Evolutionary conservation across 768 basidiomycete species (phyloP).

Genomic region (Suillus weaverae): DNA sequence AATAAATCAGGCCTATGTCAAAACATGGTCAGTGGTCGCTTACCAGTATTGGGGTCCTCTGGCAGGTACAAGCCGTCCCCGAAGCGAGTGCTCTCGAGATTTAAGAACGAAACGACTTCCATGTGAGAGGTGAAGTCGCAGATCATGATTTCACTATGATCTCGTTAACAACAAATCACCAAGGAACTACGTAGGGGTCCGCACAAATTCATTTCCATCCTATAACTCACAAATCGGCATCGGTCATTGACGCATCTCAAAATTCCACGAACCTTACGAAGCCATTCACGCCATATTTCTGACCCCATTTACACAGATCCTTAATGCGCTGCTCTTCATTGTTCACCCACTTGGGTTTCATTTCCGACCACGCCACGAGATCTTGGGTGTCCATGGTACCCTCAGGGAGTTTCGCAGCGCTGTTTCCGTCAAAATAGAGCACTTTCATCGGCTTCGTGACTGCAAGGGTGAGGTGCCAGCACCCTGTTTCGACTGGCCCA

Average conservation of each 20-base stretch:
- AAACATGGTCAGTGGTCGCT: constrained; percentile 1
- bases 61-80: background rate
- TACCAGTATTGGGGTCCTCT: background rate
- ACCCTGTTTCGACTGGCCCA: constrained; percentile 9
- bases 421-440: constrained; percentile 34
- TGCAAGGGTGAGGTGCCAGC: constrained; percentile 32
- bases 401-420: constrained; percentile 28
- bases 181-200: constrained; percentile 10
- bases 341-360: constrained; percentile 15
- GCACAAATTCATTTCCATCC: constrained; percentile 53
- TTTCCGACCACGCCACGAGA: constrained; percentile 32
- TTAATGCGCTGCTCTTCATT: constrained; percentile 28
- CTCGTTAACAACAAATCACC: background rate
- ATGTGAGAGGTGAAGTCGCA: constrained; percentile 46
- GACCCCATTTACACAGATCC: constrained; percentile 36
- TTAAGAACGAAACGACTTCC: constrained; percentile 38
- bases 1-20: background rate
- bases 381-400: constrained; percentile 39
- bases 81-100: constrained; percentile 22
- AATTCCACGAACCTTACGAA: constrained; percentile 27
- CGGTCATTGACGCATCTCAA: background rate
- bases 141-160: constrained; percentile 45
- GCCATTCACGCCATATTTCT: constrained; percentile 31
- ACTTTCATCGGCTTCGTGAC: constrained; percentile 29
- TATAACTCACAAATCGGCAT: constrained; percentile 13